Evolutionary conservation across 768 basidiomycete species (phyloP), one percentile per base, ranked within the genome.

Genomic region (Pisolithus microcarpus): DNA sequence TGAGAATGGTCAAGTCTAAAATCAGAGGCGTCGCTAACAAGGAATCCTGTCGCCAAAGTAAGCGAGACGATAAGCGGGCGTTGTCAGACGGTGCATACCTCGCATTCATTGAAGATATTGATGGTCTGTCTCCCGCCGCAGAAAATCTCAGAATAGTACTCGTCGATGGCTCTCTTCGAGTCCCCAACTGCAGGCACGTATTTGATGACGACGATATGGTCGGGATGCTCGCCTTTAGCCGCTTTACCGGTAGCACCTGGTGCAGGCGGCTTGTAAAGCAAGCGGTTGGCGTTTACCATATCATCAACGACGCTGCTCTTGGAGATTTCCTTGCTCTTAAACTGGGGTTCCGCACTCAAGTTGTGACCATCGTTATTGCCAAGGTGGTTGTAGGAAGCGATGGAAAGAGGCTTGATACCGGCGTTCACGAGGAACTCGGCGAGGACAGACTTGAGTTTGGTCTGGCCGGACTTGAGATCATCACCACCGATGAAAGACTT

Each of bases 361-460:
- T 95, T 96, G 66, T 82, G 81, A 9, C 94, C 94, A 62, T 97
- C 95, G 68, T 99, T 97, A 78, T 97, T 97, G 15, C 95, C 95
- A 50, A 99, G 84, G 67, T 98, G 95, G 78, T 97, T 98, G 78
- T 99, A 98, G 11, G 89, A 92, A 9, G 95, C 89, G 63, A 99
- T 97, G 53, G 89, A 90, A 65, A 94, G 81, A 24, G 94, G 94
- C 75, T 96, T 96, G 78, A 97, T 97, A 53, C 94, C 94, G 2
- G 94, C 93, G 66, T 96, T 96, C 66, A 97, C 95, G 58, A 98
- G 82, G 82, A 96, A 98, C 75, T 99, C 95, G 49, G 93, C 93
- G 49, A 98, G 77, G 49, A 97, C 95, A 26, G 84, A 87, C 78
- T 99, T 97, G 72, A 97, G 84, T 72, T 93, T 92, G 44, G 94